Evolutionary conservation across 148 eudicot genomes (phyloP).

Genomic region (Nyssa sinensis): DNA sequence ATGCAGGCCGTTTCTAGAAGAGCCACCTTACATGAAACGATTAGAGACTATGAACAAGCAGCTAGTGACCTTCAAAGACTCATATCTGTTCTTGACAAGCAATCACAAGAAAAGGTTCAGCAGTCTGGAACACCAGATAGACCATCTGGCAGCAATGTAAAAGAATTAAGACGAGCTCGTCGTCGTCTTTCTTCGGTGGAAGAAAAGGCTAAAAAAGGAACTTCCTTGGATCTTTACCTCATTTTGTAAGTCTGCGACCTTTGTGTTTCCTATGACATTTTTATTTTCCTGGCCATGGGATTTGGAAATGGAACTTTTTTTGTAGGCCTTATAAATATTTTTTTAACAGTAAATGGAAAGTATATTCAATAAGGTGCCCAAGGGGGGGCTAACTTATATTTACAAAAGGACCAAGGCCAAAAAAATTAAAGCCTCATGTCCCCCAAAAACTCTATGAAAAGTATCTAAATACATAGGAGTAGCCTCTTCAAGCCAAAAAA

Average conservation of each 20-base stretch:
- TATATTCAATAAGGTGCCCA: too few species aligned
- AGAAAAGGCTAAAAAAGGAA: constrained; percentile 61
- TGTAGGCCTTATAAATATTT: too few species aligned
- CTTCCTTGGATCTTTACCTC: constrained; percentile 68
- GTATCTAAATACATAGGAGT: too few species aligned
- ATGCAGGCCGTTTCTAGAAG: constrained; percentile 81
- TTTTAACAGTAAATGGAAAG: too few species aligned
- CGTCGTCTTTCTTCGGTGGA: constrained; percentile 58
- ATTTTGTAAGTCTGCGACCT: constrained; percentile 74
- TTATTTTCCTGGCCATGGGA: too few species aligned
- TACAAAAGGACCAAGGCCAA: too few species aligned
- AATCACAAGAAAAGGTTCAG: constrained; percentile 40
- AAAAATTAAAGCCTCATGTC: too few species aligned
- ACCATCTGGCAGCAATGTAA: constrained; percentile 39
- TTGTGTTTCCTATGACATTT: too few species aligned
- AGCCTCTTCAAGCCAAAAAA: too few species aligned
- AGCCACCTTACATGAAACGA: constrained; percentile 77
- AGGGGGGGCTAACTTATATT: too few species aligned
- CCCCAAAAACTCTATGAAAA: too few species aligned
- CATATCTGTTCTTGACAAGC: constrained; percentile 57
- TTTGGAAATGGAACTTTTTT: not conserved
- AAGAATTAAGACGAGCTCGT: constrained; percentile 60
- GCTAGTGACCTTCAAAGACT: constrained; percentile 62
- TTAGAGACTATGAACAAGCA: constrained; percentile 82
- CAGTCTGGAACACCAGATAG: constrained; percentile 36